Percentiles rank a stretch among this genome's conserved stretches.
Evolutionary conservation across 257 asterid species (phyloP).

Genomic region (Nicotiana benthamiana): DNA sequence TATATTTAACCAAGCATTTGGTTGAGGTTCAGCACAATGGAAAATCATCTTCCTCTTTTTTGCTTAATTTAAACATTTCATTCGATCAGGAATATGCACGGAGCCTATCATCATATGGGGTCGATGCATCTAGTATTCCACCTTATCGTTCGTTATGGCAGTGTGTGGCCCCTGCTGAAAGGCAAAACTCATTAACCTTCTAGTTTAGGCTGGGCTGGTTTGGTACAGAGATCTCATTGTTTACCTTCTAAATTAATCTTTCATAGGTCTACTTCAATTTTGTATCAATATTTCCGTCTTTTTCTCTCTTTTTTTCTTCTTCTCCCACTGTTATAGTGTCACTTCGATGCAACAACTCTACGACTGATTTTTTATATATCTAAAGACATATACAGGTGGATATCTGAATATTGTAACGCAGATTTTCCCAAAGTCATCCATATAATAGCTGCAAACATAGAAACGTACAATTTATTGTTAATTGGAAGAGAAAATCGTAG

Average conservation of each 20-base stretch:
- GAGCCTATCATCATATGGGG: slow-evolving; percentile 65
- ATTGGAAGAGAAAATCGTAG: too few species aligned
- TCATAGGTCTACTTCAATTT: not conserved
- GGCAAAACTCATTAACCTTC: slow-evolving; percentile 50
- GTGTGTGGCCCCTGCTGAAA: slow-evolving; percentile 76
- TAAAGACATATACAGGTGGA: too few species aligned
- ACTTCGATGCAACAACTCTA: not conserved
- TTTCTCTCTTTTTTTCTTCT: too few species aligned
- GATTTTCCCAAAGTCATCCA: too few species aligned
- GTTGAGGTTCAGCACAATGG: too few species aligned
- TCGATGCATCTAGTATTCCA: slow-evolving; percentile 66
- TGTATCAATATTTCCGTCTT: not conserved
- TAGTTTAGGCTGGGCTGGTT: slow-evolving; percentile 12
- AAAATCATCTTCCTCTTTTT: too few species aligned
- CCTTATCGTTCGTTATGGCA: slow-evolving; percentile 77
- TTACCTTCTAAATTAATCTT: not conserved
- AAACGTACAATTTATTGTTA: too few species aligned
- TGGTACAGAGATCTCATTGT: not conserved
- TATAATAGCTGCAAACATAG: too few species aligned
- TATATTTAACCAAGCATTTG: too few species aligned
- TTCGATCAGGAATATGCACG: slow-evolving; percentile 62
- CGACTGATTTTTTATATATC: not conserved
- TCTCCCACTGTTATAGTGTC: not conserved
- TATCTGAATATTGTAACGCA: too few species aligned
- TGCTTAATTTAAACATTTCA: too few species aligned